Evolutionary conservation across 805 yeast genomes (phyloP).

Genomic region (Kuraishia floccosa): DNA sequence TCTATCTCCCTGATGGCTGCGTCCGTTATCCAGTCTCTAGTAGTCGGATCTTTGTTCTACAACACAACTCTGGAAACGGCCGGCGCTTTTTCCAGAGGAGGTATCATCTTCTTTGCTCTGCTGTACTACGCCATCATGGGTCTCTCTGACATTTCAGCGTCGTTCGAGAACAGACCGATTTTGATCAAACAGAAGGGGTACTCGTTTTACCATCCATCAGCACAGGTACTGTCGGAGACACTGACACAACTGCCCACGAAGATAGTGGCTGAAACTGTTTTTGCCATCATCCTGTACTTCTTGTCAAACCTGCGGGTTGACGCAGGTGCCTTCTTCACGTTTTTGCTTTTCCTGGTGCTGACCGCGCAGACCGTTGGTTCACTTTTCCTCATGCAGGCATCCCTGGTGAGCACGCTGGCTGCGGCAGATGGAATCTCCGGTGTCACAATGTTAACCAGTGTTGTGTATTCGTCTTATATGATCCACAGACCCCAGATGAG

Average conservation of each 20-base stretch:
- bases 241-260: slow-evolving; percentile 57
- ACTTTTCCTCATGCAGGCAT: slow-evolving; percentile 42
- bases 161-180: slow-evolving; percentile 44
- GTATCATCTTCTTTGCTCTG: slow-evolving; percentile 46
- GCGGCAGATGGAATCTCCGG: slow-evolving; percentile 57
- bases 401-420: slow-evolving; percentile 33
- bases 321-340: slow-evolving; percentile 45
- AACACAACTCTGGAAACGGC: slow-evolving; percentile 33
- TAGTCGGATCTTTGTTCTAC: slow-evolving; percentile 54
- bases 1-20: slow-evolving; percentile 34
- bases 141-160: slow-evolving; percentile 31
- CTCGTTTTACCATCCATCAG: slow-evolving; percentile 65
- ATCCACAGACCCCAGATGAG: slow-evolving; percentile 50
- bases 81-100: slow-evolving; percentile 58
- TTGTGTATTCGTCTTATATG: slow-evolving; percentile 56
- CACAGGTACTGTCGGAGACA: slow-evolving; percentile 57
- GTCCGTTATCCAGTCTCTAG: slow-evolving; percentile 42
- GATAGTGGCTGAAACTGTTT: slow-evolving; percentile 28
- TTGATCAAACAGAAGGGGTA: slow-evolving; percentile 62
- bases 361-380: slow-evolving; percentile 35
- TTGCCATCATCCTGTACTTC: slow-evolving; percentile 43
- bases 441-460: slow-evolving; percentile 34
- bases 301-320: slow-evolving; percentile 35
- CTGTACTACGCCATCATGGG: slow-evolving; percentile 40
- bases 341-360: slow-evolving; percentile 29